Percentiles rank a stretch among this genome's conserved stretches.
Conservation (phyloP, 2,329 filamentous ascomycete genomes). For the Bipolaris bicolor region DNA sequence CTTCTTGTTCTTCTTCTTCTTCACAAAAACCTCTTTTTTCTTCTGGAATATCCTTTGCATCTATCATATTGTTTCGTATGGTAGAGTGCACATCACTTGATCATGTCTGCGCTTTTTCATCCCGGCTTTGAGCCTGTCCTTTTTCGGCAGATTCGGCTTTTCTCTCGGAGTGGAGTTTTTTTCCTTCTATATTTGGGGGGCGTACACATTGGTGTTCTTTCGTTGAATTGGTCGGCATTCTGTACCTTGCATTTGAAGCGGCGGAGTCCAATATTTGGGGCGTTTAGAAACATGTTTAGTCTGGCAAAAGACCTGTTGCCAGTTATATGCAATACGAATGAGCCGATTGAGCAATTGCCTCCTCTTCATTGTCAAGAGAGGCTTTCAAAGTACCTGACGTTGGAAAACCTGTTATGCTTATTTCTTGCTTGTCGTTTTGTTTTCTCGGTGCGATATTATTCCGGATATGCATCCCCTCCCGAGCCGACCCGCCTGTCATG, state of each 20-base stretch:
- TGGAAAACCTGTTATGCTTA: not conserved
- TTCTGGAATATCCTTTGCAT: slow-evolving; percentile 25
- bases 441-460: not conserved
- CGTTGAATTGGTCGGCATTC: slow-evolving; percentile 9
- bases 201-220: slow-evolving; percentile 3
- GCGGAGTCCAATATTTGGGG: slow-evolving; percentile 15
- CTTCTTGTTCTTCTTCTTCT: slow-evolving; percentile 5
- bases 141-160: not conserved
- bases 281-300: slow-evolving; percentile 12
- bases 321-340: slow-evolving; percentile 7
- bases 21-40: not conserved
- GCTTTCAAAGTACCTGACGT: not conserved
- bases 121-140: slow-evolving; percentile 10
- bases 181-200: not conserved
- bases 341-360: slow-evolving; percentile 1
- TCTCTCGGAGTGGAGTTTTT: slow-evolving; percentile 8
- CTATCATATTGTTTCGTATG: slow-evolving; percentile 21
- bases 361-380: not conserved
- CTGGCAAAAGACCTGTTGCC: not conserved
- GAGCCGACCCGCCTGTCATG: not conserved
- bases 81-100: slow-evolving; percentile 21
- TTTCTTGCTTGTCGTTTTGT: not conserved
- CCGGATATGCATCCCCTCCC: slow-evolving; percentile 1
- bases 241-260: slow-evolving; percentile 16
- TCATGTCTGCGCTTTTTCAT: slow-evolving; percentile 4